phyloP scores from a whole-genome alignment of 2,329 filamentous ascomycete species.

The Microsporum canis region DNA sequence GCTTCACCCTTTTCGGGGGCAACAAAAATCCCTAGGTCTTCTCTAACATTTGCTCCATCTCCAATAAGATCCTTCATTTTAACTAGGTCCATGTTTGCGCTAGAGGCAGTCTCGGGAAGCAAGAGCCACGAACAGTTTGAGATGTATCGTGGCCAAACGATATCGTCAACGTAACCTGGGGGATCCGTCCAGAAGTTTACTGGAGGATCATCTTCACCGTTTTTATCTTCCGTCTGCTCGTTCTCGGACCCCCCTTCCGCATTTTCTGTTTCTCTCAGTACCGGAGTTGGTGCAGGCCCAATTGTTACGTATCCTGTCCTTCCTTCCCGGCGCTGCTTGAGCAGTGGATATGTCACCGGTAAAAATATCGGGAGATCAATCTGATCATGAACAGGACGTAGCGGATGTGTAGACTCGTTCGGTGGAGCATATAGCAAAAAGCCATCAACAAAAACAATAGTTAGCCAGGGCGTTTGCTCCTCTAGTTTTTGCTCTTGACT shows the following conservation, averaged over 20 bases:
- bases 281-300: constrained; percentile 26
- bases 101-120: constrained; percentile 44
- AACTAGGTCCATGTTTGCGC: constrained; percentile 10
- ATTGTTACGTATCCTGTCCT: constrained; percentile 39
- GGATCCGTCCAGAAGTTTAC: constrained; percentile 93
- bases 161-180: constrained; percentile 80
- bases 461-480: neutral
- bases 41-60: constrained; percentile 26
- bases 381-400: constrained; percentile 22
- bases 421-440: constrained; percentile 65
- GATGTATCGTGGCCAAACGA: constrained; percentile 95
- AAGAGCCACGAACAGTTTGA: constrained; percentile 74
- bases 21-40: constrained; percentile 37
- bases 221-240: constrained; percentile 6
- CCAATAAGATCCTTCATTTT: constrained; percentile 24
- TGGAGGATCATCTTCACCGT: constrained; percentile 26
- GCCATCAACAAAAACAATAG: constrained; percentile 69
- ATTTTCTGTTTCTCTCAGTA: neutral
- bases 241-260: neutral
- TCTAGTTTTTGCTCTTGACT: neutral
- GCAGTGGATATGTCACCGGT: constrained; percentile 49
- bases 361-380: constrained; percentile 72
- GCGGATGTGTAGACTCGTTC: constrained; percentile 18
- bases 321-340: constrained; percentile 32
- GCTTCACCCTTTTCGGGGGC: constrained; percentile 44